Base-by-base conservation (phyloP, 371 early-diverging fungal genomes). In the Mortierella sp. region DNA sequence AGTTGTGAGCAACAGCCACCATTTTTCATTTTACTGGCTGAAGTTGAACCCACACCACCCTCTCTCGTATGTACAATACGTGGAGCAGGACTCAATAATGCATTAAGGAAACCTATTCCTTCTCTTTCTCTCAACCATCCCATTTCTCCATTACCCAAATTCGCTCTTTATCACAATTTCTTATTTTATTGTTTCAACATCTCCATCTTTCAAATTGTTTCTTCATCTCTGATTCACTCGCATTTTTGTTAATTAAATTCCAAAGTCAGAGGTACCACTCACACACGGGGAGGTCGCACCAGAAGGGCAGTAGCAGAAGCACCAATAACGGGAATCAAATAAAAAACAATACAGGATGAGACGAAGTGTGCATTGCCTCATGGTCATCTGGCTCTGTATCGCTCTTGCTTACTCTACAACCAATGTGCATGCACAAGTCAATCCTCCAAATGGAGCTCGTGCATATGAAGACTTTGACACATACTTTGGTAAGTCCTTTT, bases 331-430 rank as follows among this genome's bases (percentile, higher is more conserved):
- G 40, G 35, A 61, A 42, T 64, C 57, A 29, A 57, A 58, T 15
- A 31, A 26, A 29, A 15, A 35, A 23, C 35, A n/a, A 28, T 23
- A 28, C 35, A 54, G 43, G 32, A 53, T 53, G 61, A 49, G 63
- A 57, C 34, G 58, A 28, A 71, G 70, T 23, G 64, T 80, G 13
- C 65, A 71, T 13, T 54, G 31, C n/a, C 47, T 80, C 57, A 67
- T 74, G 40, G 63, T 74, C 45, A 59, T 75, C 61, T 80, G 75
- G 71, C 71, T 80, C 0, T 80, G 75, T 68, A 45, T 70, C 59
- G 66, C 63, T 34, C 66, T 78, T 23, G 47, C 60, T 32, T 57
- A 63, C 32, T 53, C 78, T 23, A 51, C 75, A 59, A 59, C 47
- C 42, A 62, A 63, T 13, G 59, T 61, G n/a, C 43, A 66, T 10